Conservation (phyloP, 2,329 filamentous ascomycete species). For the Trichoderma atrobrunneum region DNA sequence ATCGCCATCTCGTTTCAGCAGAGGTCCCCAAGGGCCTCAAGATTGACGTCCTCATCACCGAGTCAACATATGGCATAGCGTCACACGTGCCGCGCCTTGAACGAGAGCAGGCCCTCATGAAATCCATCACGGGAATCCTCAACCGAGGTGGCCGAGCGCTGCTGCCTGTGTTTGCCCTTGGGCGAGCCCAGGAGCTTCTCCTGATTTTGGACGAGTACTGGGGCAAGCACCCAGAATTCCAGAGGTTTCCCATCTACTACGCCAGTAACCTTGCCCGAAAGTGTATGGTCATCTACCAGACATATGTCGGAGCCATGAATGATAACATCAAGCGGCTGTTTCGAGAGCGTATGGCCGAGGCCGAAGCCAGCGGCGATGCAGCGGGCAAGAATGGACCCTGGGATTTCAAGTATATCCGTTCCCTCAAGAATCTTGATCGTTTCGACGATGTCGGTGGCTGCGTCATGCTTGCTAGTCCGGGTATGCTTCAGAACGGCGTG, state of each 20-base stretch:
- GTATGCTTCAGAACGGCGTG: conserved; percentile 97
- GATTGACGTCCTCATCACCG: conserved; percentile 94
- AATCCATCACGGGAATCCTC: conserved; percentile 85
- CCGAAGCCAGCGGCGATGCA: conserved; percentile 73
- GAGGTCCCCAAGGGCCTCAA: conserved; percentile 85
- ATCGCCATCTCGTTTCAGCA: conserved; percentile 91
- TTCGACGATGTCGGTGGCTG: conserved; percentile 96
- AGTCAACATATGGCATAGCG: conserved; percentile 95
- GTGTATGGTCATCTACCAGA: conserved; percentile 99
- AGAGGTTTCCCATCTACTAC: conserved; percentile 94
- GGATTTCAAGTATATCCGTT: conserved; percentile 95
- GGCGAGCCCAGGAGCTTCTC: conserved; percentile 87
- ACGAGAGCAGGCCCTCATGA: conserved; percentile 91
- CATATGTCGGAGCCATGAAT: conserved; percentile 97
- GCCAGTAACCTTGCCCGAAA: conserved; percentile 91
- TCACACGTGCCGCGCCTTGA: conserved; percentile 89
- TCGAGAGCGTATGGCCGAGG: conserved; percentile 85
- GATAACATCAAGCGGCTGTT: conserved; percentile 98
- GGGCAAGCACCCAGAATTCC: conserved; percentile 82
- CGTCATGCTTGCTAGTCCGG: conserved; percentile 94
- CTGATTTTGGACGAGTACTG: conserved; percentile 97
- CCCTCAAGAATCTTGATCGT: conserved; percentile 85
- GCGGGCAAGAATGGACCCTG: conserved; percentile 81
- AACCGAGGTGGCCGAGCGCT: conserved; percentile 89
- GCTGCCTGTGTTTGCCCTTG: conserved; percentile 93